Base-by-base conservation (phyloP, 2,329 filamentous ascomycete species). In the Neocatenulostroma microsporum region DNA sequence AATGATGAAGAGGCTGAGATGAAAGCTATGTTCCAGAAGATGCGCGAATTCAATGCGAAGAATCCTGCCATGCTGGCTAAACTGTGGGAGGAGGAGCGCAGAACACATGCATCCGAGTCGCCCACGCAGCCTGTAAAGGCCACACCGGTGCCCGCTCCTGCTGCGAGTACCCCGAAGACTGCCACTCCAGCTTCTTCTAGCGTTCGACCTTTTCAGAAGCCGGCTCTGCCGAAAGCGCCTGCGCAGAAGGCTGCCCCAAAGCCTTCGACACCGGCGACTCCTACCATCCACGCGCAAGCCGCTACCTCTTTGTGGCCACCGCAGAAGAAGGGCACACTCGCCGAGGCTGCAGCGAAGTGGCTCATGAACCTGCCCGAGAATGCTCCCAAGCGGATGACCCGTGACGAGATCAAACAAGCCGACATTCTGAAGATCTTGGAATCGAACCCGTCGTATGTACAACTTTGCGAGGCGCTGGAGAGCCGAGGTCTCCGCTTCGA, bases 21-120 rank as follows among this genome's bases (percentile, higher is more conserved):
- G 55, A 66, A 68, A 39, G 60, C 61, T 2, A 68, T 76, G 64
- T 71, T 76, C 55, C 65, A 70, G 23, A 74, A 70, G 46, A 76
- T 78, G 70, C 62, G 72, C 25, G 67, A 75, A 42, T 67, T 74
- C 40, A 74, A 75, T 41, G 57, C 58, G 18, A 69, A 70, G 47
- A 71, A 78, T 45, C 74, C 74, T 3, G 56, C 59, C 9, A 60
- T 74, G 38, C 68, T 78, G 34, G 67, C 71, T 17, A 66, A 46
- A 34, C 64, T 78, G 7, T 76, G 72, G 72, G 72, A 75, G 37
- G 58, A 74, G 60, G 63, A 76, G 62, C 51, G 67, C 27, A 53
- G 56, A 34, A 36, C 37, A 19, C 43, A 45, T 30, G 33, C 31
- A 14, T 37, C 37, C 19, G 34, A 36, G 21, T 37, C 41, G n/a